Evolutionary conservation across 208 protist genomes (phyloP), one percentile per base, ranked within the genome.

Genomic region (Trypanosoma avium): DNA sequence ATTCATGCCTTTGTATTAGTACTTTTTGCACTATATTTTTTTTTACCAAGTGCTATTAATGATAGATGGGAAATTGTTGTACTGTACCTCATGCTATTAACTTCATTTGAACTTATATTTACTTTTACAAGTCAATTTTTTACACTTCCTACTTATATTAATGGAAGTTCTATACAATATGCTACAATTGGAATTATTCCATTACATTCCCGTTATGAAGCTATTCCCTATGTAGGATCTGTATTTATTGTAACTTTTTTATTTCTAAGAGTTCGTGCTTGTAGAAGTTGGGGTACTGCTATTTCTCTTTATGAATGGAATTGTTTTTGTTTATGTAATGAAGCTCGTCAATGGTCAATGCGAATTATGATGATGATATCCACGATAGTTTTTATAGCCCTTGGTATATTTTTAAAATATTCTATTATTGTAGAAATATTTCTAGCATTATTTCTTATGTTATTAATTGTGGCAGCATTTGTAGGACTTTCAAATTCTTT

Each of bases 251-350:
- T 73, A 21, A 17, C 58, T 8, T 42, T 48, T 47, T 52, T 67
- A n/a, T 73, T 46, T 35, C 35, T 53, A 12, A 30, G 30, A 3
- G 26, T 49, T 9, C 49, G 33, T 42, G 30, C 49, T 2, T 73
- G 58, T 30, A 33, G 55, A 7, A 53, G 48, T 17, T 73, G 67
- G 67, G 59, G 53, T 9, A 43, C 24, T 0, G 58, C 46, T 15
- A 36, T 73, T 3, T 67, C 67, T 17, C 52, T 61, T 36, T 65
- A 73, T 30, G 67, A 73, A 50, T 73, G 67, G 67, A 30, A 61
- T n/a, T 36, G 47, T 13, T 61, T 73, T 35, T 61, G 36, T 32
- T 12, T 19, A 21, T 50, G n/a, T 22, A 32, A n/a, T 4, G 35
- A 40, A 10, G 60, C 30, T 12, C 46, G 36, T 22, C 33, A 50